Evolutionary conservation across 495 filamentous ascomycete genomes (phyloP).

Genomic region (Neurospora cerealis): DNA sequence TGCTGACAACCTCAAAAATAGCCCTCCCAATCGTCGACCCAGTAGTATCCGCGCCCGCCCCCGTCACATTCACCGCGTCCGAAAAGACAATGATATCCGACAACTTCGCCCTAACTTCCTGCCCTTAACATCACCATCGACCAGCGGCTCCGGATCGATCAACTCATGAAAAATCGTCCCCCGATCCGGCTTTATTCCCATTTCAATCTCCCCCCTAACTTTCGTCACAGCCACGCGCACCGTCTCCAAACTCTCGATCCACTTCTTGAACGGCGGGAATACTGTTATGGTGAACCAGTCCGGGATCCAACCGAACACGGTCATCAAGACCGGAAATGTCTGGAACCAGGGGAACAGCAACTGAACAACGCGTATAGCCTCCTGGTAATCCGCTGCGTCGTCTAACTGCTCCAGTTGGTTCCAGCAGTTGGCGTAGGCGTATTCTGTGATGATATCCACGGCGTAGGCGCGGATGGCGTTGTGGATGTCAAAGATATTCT

Average conservation of each 20-base stretch:
- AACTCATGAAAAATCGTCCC: constrained; percentile 20
- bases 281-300: constrained; percentile 9
- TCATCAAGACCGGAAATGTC: constrained; percentile 9
- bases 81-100: constrained; percentile 15
- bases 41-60: constrained; percentile 31
- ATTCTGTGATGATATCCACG: constrained; percentile 36
- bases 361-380: constrained; percentile 12
- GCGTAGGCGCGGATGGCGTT: constrained; percentile 25
- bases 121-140: constrained; percentile 10
- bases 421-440: constrained; percentile 26
- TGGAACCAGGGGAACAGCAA: constrained; percentile 7
- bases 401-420: constrained; percentile 1
- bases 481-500: constrained; percentile 16
- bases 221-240: constrained; percentile 7
- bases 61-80: constrained; percentile 25
- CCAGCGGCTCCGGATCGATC: constrained; percentile 8
- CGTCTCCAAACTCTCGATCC: constrained; percentile 5
- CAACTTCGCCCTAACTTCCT: constrained; percentile 13
- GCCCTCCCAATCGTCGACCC: constrained; percentile 30
- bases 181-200: constrained; percentile 3
- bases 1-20: constrained; percentile 25
- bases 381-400: constrained; percentile 13
- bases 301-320: constrained; percentile 4
- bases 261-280: constrained; percentile 4
- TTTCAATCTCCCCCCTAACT: constrained; percentile 6